Base-by-base conservation (phyloP, 768 basidiomycete species). In the Cystofilobasidium ferigula region DNA sequence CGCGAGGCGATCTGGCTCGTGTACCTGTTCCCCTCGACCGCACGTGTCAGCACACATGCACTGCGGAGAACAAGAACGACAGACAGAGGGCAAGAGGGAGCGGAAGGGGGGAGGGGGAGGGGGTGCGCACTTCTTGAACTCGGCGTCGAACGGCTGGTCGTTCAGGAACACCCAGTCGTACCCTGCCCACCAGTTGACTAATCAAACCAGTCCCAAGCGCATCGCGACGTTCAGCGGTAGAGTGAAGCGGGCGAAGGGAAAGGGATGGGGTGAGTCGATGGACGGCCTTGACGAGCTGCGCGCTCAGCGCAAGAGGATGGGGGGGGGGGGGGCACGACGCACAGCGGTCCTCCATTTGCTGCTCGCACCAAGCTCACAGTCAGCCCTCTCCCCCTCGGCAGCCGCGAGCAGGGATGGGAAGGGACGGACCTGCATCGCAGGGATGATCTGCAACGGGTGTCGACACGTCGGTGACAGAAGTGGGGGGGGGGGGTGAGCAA, bases 111-210 rank as follows among this genome's bases (percentile, higher is more conserved):
- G n/a, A n/a, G n/a, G n/a, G 51, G 28, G 35, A 58, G 35, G 16
- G 12, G 8, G 4, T 13, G 8, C 40, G 14, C 57, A 43, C 83
- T 77, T 75, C 72, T 85, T 87, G 77, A 89, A 89, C 36, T 84
- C 82, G 9, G 85, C 83, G 4, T 82, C 81, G 73, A 89, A 89
- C 0, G 82, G 82, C 69, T 84, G 84, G 58, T 92, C 89, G 73
- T 92, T 91, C 43, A 93, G 79, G 71, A 91, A 83, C n/a, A 87
- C 83, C 78, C 85, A 91, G 12, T 58, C 38, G 38, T 42, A 42
- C 30, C 58, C 58, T 10, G 58, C 58, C 58, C 58, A 60, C 58
- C 58, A 60, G 40, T 60, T 60, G 36, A 60, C 58, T 60, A 30
- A 6, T 22, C 12, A 6, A 56, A 56, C n/a, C 8, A 28, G 34